Evolutionary conservation across 257 asterid genomes (phyloP), one percentile per base, ranked within the genome.

Genomic region (Ilex asprella): DNA sequence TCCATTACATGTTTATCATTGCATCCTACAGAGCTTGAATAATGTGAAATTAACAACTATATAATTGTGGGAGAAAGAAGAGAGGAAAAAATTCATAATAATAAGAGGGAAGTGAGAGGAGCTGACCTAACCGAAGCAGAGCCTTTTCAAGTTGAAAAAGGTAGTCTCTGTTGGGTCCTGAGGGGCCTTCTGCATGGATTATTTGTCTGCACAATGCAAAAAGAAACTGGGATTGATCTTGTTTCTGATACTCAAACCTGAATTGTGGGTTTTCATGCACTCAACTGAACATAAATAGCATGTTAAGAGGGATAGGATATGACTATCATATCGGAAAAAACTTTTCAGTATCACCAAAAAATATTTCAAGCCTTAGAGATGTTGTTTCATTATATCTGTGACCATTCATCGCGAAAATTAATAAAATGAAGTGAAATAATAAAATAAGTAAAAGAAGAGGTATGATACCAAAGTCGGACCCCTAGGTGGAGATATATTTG

Each of bases 101-200:
- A 21, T 21, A 30, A 43, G 41, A 59, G 54, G 13, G 4, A 16
- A 29, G 14, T 32, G 21, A 9, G 12, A 53, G 8, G 16, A 41
- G 6, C 55, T 39, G 67, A 81, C 98, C 98, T 56, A 92, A 78
- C 30, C 80, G 79, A 52, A 56, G 41, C 65, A 92, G 95, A 55
- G 97, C 88, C 61, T 70, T 82, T 69, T 92, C 96, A 59, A 92
- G 94, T 64, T 92, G 91, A 75, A 89, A 92, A 75, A 92, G 96
- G 78, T 92, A 89, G 55, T 92, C 99, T 74, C 80, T 82, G 73
- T 92, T 92, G 12, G 91, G 96, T 69, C 99, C 99, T 27, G 99
- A 92, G 68, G 99, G 99, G 64, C 99, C 99, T 69, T 87, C 84
- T 29, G 99, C 97, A 58, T 44, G 75, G 56, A 78, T 83, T 55